These are phyloP conservation scores for Edaphochlamys debaryana DNA, from an alignment of 139 green algal species.

Conservation along the genomic window DNA sequence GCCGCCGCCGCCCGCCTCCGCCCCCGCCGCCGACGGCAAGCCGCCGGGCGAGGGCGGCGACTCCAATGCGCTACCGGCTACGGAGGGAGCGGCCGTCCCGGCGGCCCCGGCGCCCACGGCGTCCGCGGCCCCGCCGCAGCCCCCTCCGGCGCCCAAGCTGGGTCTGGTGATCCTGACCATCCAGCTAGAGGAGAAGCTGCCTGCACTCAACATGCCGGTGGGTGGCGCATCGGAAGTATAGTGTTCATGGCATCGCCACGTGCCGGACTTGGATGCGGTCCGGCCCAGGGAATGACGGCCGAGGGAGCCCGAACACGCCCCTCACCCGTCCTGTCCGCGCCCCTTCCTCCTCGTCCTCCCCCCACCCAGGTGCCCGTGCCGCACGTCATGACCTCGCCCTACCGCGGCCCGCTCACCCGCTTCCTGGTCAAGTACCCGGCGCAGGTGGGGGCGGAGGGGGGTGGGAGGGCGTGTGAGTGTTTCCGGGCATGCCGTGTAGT, in stretches of 20 bases:
- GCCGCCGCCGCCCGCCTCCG: neutral
- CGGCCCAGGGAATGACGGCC: too few relatives aligned
- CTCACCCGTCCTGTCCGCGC: too few relatives aligned
- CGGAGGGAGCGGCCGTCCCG: neutral
- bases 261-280: too few relatives aligned
- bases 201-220: constrained; percentile 16
- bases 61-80: too few relatives aligned
- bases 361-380: constrained; percentile 48
- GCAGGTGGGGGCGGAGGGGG: too few relatives aligned
- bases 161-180: constrained; percentile 95
- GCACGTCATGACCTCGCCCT: constrained; percentile 76
- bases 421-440: constrained; percentile 87
- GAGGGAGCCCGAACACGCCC: too few relatives aligned
- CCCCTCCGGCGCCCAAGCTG: constrained; percentile 29
- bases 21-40: neutral
- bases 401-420: constrained; percentile 83
- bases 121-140: too few relatives aligned
- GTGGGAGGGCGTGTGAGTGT: too few relatives aligned
- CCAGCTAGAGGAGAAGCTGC: constrained; percentile 88
- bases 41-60: neutral
- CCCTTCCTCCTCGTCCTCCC: neutral
- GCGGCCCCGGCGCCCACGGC: neutral
- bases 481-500: too few relatives aligned
- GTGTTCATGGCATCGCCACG: neutral
- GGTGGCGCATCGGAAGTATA: neutral